Evolutionary conservation across 768 basidiomycete genomes (phyloP).

Genomic region (Tephrocybe sp.): DNA sequence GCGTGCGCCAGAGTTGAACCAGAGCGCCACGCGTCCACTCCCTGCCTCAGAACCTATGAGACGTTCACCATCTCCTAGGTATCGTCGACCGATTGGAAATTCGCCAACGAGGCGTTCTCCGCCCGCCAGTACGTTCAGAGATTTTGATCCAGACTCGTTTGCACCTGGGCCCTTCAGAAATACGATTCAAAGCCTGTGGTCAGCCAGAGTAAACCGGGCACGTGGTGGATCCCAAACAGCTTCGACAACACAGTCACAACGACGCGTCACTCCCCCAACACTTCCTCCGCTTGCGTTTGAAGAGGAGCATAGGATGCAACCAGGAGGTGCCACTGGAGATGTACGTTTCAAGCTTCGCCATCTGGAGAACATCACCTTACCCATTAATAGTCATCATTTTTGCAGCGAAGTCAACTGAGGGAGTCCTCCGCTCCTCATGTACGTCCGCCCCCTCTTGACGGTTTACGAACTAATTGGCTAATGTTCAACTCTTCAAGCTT

Average conservation of each 20-base stretch:
- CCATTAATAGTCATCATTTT: background rate
- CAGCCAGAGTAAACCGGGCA: constrained; percentile 14
- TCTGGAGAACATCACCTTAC: background rate
- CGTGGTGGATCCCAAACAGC: background rate
- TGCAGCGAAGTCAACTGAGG: constrained; percentile 1
- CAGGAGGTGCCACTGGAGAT: no score
- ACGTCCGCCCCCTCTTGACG: background rate
- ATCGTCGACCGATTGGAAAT: background rate
- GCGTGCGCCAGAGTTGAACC: background rate
- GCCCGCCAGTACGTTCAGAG: constrained; percentile 14
- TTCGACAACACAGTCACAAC: background rate
- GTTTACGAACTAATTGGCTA: background rate
- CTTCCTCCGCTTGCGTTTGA: constrained; percentile 43
- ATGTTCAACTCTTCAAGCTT: background rate
- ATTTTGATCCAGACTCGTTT: constrained; percentile 36
- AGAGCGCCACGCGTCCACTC: background rate
- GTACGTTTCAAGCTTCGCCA: background rate
- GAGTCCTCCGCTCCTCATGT: constrained; percentile 2
- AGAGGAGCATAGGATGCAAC: constrained; percentile 12
- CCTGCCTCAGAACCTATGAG: background rate
- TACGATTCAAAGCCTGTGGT: constrained; percentile 37
- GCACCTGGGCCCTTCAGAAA: constrained; percentile 49
- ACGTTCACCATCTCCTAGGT: constrained; percentile 10
- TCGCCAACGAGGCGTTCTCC: constrained; percentile 9
- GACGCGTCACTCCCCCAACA: constrained; percentile 14